These are phyloP conservation scores for Arthrobotrys iridis DNA, from an alignment of 2,329 filamentous ascomycete species.

Conservation along the genomic window DNA sequence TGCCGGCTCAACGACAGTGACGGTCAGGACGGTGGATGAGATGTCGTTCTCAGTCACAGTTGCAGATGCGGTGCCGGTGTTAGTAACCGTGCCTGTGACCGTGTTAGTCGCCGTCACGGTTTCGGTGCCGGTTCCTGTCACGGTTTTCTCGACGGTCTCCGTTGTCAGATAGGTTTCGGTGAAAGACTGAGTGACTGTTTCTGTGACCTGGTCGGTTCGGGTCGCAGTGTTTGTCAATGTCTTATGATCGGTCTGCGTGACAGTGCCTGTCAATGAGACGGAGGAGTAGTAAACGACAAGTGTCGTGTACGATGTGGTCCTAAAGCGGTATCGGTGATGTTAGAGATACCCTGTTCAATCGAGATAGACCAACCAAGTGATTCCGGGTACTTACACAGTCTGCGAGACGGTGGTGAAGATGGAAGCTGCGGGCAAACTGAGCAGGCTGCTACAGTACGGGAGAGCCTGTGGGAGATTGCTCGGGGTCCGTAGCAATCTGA, in stretches of 20 bases:
- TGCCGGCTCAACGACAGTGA: constrained; percentile 20
- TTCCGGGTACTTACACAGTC: not conserved
- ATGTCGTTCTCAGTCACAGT: constrained; percentile 9
- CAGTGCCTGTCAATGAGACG: not conserved
- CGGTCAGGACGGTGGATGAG: not conserved
- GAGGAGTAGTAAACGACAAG: not conserved
- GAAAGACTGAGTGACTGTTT: not conserved
- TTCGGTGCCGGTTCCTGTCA: not conserved
- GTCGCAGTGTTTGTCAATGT: not conserved
- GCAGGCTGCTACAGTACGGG: constrained; percentile 12
- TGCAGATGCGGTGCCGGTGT: constrained; percentile 3
- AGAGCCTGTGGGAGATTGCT: not conserved
- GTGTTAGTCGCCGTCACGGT: not conserved
- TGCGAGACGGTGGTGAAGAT: constrained; percentile 3
- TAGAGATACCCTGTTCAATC: too few relatives aligned
- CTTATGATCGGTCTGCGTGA: not conserved
- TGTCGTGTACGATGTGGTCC: not conserved
- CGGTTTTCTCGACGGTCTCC: not conserved
- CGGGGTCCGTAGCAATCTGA: constrained; percentile 4
- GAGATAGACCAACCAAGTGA: not conserved
- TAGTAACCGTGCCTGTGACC: constrained; percentile 5
- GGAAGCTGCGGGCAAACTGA: not conserved
- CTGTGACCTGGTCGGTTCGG: not conserved
- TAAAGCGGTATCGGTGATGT: not conserved
- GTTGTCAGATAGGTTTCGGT: constrained; percentile 18